These are phyloP conservation scores for Exophiala phaeomuriformis DNA, from an alignment of 2,329 filamentous ascomycete species.

Conservation along the genomic window DNA sequence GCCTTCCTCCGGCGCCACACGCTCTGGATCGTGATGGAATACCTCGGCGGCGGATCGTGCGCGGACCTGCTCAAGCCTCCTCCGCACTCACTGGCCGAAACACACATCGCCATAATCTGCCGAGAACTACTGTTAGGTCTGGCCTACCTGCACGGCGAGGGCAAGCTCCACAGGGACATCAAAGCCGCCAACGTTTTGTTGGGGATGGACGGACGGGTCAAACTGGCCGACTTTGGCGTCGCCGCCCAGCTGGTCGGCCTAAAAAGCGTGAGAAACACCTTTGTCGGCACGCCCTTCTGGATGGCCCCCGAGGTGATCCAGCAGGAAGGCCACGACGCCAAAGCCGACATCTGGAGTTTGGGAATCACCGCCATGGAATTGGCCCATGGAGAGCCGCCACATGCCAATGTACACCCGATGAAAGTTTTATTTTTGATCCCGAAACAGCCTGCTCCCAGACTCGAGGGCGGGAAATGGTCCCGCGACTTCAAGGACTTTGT, in stretches of 20 bases:
- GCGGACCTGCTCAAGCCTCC: conserved; percentile 64
- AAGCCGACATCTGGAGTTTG: conserved; percentile 88
- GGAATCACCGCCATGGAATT: conserved; percentile 89
- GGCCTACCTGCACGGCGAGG: conserved; percentile 86
- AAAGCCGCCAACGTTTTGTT: conserved; percentile 95
- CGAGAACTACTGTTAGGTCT: conserved; percentile 82
- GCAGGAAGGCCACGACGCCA: conserved; percentile 75
- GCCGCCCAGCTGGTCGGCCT: conserved; percentile 95
- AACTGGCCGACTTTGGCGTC: conserved; percentile 94
- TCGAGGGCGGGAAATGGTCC: conserved; percentile 75
- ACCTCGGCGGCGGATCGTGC: conserved; percentile 87
- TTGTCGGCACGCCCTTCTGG: conserved; percentile 96
- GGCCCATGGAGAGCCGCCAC: conserved; percentile 79
- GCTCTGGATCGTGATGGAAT: conserved; percentile 99
- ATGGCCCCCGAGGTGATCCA: conserved; percentile 95
- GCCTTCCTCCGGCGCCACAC: conserved; percentile 95
- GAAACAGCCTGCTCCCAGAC: conserved; percentile 72
- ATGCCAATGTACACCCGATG: conserved; percentile 82
- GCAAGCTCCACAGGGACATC: conserved; percentile 94
- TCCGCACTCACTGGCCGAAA: conserved; percentile 57
- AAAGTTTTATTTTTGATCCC: conserved; percentile 88
- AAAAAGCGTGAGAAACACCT: conserved; percentile 94
- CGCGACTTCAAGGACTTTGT: conserved; percentile 93
- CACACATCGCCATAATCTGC: conserved; percentile 88
- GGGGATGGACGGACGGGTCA: conserved; percentile 83